A percentile compares a stretch with the other conserved stretches of the same genome.
phyloP scores from a whole-genome alignment of 208 protist species.

The Kentomonas sorsogonicus region DNA sequence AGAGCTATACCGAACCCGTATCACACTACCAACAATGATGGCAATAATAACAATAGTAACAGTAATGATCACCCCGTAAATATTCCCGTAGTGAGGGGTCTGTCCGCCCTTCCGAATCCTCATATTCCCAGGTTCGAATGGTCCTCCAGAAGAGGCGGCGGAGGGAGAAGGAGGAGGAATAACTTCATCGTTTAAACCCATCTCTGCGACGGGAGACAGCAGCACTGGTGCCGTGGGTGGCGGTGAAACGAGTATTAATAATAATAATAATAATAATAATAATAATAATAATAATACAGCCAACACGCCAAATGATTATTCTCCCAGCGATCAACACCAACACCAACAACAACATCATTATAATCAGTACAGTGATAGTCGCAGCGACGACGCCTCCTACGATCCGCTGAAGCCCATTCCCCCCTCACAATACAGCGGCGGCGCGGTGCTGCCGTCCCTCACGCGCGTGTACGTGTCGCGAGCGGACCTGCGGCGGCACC shows the following conservation, averaged over 20 bases:
- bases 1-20: not conserved
- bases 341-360: no score
- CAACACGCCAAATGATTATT: no score
- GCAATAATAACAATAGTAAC: constrained; percentile 4
- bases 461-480: constrained; percentile 57
- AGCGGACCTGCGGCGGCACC: constrained; percentile 44
- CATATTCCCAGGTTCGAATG: not conserved
- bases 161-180: not conserved
- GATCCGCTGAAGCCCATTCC: no score
- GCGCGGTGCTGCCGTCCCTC: constrained; percentile 55
- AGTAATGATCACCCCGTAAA: not conserved
- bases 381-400: no score
- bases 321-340: no score
- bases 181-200: no score
- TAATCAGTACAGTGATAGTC: no score
- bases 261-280: constrained; percentile 13
- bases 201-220: no score
- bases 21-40: not conserved
- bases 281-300: constrained; percentile 7
- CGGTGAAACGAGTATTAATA: not conserved
- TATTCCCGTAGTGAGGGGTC: no score
- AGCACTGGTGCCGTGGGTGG: no score
- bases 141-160: not conserved
- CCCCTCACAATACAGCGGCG: constrained; percentile 66
- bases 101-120: not conserved